Evolutionary conservation across 2,329 filamentous ascomycete species (phyloP).

Genomic region (Endocalyx cinctus): DNA sequence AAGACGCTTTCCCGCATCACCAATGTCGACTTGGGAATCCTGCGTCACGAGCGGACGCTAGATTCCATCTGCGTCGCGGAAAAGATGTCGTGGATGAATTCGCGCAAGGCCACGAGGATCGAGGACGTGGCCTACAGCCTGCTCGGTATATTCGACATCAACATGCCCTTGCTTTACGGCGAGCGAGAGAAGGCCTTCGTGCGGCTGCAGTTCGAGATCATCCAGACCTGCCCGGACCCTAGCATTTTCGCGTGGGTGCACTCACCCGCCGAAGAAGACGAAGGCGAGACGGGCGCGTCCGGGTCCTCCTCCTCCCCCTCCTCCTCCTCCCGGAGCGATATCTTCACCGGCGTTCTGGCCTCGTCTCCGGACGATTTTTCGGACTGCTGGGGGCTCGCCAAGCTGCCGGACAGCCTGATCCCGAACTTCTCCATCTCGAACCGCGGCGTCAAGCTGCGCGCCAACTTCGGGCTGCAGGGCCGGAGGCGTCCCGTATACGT

Average conservation of each 20-base stretch:
- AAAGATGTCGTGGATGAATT: slow-evolving; percentile 2
- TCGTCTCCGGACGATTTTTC: neutral
- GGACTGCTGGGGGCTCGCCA: neutral
- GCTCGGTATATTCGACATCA: slow-evolving; percentile 5
- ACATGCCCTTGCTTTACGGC: slow-evolving; percentile 7
- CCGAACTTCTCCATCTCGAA: too few relatives aligned
- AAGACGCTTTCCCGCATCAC: slow-evolving; percentile 1
- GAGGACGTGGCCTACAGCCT: slow-evolving; percentile 6
- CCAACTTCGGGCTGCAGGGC: too few relatives aligned
- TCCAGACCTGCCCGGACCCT: neutral
- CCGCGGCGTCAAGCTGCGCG: too few relatives aligned
- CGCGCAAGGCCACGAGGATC: slow-evolving; percentile 2
- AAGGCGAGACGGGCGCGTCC: neutral
- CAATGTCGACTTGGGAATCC: neutral
- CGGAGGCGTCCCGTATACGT: too few relatives aligned
- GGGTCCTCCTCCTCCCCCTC: too few relatives aligned
- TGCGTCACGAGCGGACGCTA: neutral
- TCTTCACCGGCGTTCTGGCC: slow-evolving; percentile 1
- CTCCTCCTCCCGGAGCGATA: too few relatives aligned
- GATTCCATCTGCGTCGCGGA: neutral
- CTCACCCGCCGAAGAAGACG: neutral
- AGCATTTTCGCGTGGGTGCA: neutral
- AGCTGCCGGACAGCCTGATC: neutral
- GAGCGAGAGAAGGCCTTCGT: slow-evolving; percentile 2
- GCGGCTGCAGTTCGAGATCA: slow-evolving; percentile 30